Evolutionary conservation across 2,329 filamentous ascomycete species (phyloP).

Genomic region (Amauroascus niger): DNA sequence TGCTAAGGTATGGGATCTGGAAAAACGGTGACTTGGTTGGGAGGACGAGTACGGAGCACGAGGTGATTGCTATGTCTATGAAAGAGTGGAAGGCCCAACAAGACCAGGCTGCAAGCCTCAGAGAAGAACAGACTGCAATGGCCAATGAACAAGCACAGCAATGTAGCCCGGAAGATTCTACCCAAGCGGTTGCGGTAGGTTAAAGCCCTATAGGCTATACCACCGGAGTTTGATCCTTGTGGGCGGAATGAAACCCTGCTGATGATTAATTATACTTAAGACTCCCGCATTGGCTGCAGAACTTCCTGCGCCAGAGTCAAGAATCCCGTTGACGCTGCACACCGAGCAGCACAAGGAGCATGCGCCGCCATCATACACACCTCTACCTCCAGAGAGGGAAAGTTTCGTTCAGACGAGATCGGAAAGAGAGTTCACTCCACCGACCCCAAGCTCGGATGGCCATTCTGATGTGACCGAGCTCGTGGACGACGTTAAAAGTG

Average conservation of each 20-base stretch:
- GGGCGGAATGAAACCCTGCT: neutral
- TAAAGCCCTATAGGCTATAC: too few species aligned
- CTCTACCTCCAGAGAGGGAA: neutral
- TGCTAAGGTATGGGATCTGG: conserved; percentile 19
- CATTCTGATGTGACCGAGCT: conserved; percentile 2
- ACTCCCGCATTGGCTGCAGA: neutral
- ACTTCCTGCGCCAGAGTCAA: neutral
- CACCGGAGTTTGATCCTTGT: neutral
- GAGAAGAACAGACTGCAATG: too few species aligned
- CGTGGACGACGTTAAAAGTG: neutral
- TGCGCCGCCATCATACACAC: neutral
- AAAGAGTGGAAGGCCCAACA: neutral
- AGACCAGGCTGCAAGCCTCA: too few species aligned
- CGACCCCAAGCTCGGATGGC: neutral
- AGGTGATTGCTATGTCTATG: conserved; percentile 3
- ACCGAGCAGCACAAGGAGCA: neutral
- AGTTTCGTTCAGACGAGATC: neutral
- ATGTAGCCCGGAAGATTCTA: neutral
- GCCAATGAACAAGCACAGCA: neutral
- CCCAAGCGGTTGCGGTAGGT: neutral
- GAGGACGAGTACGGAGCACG: conserved; percentile 11
- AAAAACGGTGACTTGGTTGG: conserved; percentile 17
- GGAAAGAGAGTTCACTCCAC: conserved; percentile 4
- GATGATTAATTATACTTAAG: neutral
- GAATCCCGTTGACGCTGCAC: neutral